Base-by-base conservation (phyloP, 2,329 filamentous ascomycete species). In the Penicillium sp. region DNA sequence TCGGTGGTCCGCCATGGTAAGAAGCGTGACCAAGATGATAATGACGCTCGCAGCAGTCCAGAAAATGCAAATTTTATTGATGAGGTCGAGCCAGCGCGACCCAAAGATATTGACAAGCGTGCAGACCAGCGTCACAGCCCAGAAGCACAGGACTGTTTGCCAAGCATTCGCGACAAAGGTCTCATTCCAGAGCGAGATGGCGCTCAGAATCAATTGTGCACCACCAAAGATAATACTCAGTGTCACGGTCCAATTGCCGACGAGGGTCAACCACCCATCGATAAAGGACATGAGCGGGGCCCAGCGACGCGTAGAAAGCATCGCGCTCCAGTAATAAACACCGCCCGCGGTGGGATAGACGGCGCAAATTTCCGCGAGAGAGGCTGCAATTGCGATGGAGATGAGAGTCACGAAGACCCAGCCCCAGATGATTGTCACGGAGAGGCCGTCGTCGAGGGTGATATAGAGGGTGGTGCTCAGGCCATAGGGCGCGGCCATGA, bases 31-130 rank as follows among this genome's bases (percentile, higher is more conserved):
- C 59, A 91, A 71, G 41, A 90, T 89, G 42, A 89, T 86, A 46
- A 89, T 54, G 4, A 88, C 85, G 39, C 82, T 85, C 0, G 79
- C 78, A 0, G 74, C 81, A 0, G 86, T 89, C 86, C 86, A 89
- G 66, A 83, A 87, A 49, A 89, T 88, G 67, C 86, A 89, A 43
- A 88, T 70, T 62, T 87, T 88, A 66, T 89, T 89, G 66, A 89
- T 85, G 48, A 87, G 60, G 64, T 88, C 85, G 45, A 89, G 71
- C 58, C 81, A 82, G 48, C 77, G 81, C 5, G 83, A 77, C 0
- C 78, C 79, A 62, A 88, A 89, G 21, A 85, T 79, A 65, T 89
- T 89, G 45, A 88, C 77, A 8, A 78, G 56, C 61, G 85, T 85
- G 63, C 83, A 86, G 24, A 88, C 67, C 6, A 84, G 58, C 81